Evolutionary conservation across 1,139 yeast species (phyloP).

Genomic region (Saccharomyces hybrid): DNA sequence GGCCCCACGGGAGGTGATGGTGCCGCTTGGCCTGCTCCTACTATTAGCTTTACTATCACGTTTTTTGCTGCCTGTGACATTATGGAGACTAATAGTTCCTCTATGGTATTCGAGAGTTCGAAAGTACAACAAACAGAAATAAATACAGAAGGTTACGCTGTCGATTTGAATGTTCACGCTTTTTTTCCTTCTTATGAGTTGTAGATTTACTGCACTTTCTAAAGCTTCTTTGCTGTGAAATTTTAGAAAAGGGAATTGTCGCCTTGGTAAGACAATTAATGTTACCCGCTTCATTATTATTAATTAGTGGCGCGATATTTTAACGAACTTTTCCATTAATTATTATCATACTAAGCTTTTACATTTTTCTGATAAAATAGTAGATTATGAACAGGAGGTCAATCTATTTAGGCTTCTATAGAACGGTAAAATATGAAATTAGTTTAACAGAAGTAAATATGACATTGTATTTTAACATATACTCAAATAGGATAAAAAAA

Average conservation of each 20-base stretch:
- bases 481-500: background rate
- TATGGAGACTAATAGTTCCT: background rate
- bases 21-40: constrained; percentile 98
- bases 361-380: background rate
- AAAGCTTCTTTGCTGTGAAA: background rate
- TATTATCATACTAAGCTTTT: background rate
- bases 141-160: background rate
- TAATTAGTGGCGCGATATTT: background rate
- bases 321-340: background rate
- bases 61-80: constrained; percentile 30
- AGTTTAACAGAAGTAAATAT: background rate
- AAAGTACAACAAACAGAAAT: background rate
- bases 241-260: background rate
- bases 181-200: background rate
- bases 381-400: background rate
- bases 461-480: background rate
- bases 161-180: background rate
- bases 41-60: constrained; percentile 76
- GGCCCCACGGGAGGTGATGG: constrained; percentile 99
- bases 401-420: background rate
- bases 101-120: background rate
- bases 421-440: background rate
- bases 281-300: background rate
- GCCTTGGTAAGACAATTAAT: no score
- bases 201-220: background rate